Percentiles rank a stretch among this genome's conserved stretches.
phyloP scores from a whole-genome alignment of 2,329 filamentous ascomycete species.

The Talaromyces sp. region DNA sequence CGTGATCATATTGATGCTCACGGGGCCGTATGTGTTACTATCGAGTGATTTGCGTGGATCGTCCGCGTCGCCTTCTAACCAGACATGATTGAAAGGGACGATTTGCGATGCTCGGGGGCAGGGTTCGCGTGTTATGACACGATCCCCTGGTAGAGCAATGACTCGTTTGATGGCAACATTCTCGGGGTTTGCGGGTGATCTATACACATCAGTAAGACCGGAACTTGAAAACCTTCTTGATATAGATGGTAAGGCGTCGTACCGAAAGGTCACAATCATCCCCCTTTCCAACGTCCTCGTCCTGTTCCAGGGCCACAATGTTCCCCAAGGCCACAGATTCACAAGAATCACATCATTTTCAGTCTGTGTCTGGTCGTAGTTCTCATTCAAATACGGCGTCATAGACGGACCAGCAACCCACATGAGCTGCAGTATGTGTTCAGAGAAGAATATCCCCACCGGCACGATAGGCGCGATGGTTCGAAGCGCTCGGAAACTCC shows the following conservation, averaged over 20 bases:
- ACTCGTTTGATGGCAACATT: slow-evolving; percentile 75
- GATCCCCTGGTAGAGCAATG: slow-evolving; percentile 74
- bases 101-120: slow-evolving; percentile 53
- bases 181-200: slow-evolving; percentile 68
- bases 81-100: slow-evolving; percentile 81
- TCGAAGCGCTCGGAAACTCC: slow-evolving; percentile 27
- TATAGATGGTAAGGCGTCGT: slow-evolving; percentile 9
- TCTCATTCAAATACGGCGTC: slow-evolving; percentile 71
- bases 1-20: slow-evolving; percentile 69
- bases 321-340: slow-evolving; percentile 36
- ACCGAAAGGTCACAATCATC: slow-evolving; percentile 67
- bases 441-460: slow-evolving; percentile 38
- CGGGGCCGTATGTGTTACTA: slow-evolving; percentile 86
- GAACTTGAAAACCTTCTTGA: background rate
- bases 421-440: slow-evolving; percentile 41
- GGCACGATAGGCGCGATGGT: slow-evolving; percentile 35
- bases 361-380: slow-evolving; percentile 48
- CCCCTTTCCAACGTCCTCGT: slow-evolving; percentile 61
- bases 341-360: slow-evolving; percentile 43
- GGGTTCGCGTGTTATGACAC: slow-evolving; percentile 62
- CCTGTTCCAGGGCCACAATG: slow-evolving; percentile 46
- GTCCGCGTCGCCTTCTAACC: slow-evolving; percentile 85
- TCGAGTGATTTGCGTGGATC: slow-evolving; percentile 67
- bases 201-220: slow-evolving; percentile 41
- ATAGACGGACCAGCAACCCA: slow-evolving; percentile 58